Evolutionary conservation across 352 stramenopile genomes (phyloP), one percentile per base, ranked within the genome.

Genomic region (Pythium rhizo-oryzae): DNA sequence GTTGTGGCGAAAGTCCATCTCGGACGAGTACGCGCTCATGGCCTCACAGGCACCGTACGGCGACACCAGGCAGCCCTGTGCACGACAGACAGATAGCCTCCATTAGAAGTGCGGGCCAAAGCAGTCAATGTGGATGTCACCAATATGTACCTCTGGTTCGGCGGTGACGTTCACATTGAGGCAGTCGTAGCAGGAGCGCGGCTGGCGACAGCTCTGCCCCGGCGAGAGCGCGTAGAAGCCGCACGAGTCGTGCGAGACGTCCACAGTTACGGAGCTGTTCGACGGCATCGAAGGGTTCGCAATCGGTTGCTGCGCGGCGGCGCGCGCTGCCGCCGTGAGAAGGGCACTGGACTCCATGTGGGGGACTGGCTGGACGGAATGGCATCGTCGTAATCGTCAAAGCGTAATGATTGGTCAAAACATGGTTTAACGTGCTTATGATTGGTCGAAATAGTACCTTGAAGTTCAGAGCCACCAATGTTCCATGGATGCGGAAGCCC

Each of bases 161-260:
- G 67, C 60, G 25, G 52, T 28, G 35, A 82, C 74, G 21, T 47
- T 52, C 39, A 68, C 73, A 61, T 86, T 87, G 24, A 91, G 69
- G 62, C 83, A 91, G 74, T 89, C 81, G 69, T 77, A 79, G 77
- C 83, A 91, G 30, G 62, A 79, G 19, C 83, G 78, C 16, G 71
- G 81, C 23, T 76, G 63, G 46, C 76, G 74, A 39, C 83, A 91
- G 15, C 43, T 65, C 23, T 76, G 65, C 0, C 68, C 73, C 0
- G 50, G 25, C 52, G 76, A 69, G 35, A 79, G 62, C 35, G 66
- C 75, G 62, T 89, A 87, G 73, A 84, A 84, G 19, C 62, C 70
- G 57, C 81, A 87, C 12, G 70, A 75, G 46, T 84, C 79, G 23
- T 18, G 55, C 19, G 39, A 53, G 30, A 33, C 53, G n/a, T 50